Evolutionary conservation across 345 rosid genomes (phyloP).

Genomic region (Cardamine occulta): DNA sequence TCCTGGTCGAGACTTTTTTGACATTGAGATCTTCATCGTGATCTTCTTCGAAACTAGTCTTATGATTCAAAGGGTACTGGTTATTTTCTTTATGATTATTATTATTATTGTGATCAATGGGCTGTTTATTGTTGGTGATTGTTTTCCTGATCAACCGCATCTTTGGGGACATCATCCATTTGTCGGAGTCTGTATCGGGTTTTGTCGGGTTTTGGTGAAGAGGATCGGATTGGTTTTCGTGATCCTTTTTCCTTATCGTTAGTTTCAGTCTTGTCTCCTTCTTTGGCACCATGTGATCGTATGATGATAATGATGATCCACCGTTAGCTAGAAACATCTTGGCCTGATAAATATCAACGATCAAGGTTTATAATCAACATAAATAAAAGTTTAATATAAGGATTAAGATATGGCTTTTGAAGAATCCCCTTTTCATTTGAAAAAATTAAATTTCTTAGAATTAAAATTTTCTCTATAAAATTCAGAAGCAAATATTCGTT

Average conservation of each 20-base stretch:
- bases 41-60: conserved; percentile 27
- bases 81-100: conserved; percentile 5
- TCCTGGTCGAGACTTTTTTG: conserved; percentile 35
- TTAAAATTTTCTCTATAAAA: background rate
- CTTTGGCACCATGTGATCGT: conserved; percentile 48
- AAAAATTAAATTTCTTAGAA: background rate
- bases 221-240: conserved; percentile 45
- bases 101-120: conserved; percentile 17
- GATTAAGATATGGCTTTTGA: background rate
- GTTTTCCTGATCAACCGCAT: conserved; percentile 85
- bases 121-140: conserved; percentile 47
- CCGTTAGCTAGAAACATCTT: conserved; percentile 40
- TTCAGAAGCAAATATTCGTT: background rate
- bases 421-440: background rate
- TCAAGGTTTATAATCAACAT: conserved; percentile 9
- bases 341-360: conserved; percentile 46
- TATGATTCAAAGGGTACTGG: conserved; percentile 29
- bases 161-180: conserved; percentile 90
- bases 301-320: conserved; percentile 44
- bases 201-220: conserved; percentile 52
- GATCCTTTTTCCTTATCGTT: conserved; percentile 45
- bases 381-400: background rate
- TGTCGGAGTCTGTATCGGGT: conserved; percentile 44
- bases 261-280: conserved; percentile 48
- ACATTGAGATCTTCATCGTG: conserved; percentile 34